A percentile compares a stretch with the other conserved stretches of the same genome.
These are phyloP conservation scores for Filobasidium floriforme DNA, from an alignment of 768 basidiomycete genomes.

Conservation along the genomic window DNA sequence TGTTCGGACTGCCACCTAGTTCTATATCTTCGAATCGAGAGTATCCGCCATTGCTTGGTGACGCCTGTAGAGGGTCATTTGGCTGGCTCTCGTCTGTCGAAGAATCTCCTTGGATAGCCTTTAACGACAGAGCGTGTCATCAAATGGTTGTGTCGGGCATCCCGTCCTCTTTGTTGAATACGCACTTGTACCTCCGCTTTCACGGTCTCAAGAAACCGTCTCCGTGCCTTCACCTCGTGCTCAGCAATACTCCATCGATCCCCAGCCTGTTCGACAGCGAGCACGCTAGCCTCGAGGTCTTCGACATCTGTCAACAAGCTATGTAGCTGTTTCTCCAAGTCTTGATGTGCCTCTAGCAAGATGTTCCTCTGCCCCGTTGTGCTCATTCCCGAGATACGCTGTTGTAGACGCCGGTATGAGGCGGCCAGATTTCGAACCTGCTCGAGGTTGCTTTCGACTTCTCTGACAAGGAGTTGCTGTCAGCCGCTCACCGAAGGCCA, in stretches of 20 bases:
- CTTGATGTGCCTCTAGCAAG: constrained; percentile 30
- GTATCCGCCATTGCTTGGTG: constrained; percentile 8
- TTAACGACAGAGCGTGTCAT: neutral
- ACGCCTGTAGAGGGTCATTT: neutral
- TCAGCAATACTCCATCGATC: constrained; percentile 79
- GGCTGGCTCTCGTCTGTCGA: neutral
- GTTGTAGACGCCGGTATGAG: neutral
- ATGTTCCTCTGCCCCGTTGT: neutral
- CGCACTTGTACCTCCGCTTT: constrained; percentile 71
- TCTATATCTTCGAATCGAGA: constrained; percentile 15
- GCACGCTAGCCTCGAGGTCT: constrained; percentile 89
- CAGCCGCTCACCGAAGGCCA: neutral
- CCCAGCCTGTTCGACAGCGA: constrained; percentile 77
- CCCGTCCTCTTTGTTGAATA: constrained; percentile 16
- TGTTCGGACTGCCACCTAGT: constrained; percentile 11
- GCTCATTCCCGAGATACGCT: neutral
- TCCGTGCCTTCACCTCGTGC: constrained; percentile 64
- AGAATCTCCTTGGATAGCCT: constrained; percentile 3
- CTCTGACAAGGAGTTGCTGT: neutral
- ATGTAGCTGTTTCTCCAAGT: constrained; percentile 70
- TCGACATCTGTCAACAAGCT: constrained; percentile 79
- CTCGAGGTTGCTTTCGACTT: neutral
- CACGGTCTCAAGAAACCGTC: constrained; percentile 68
- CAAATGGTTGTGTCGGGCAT: neutral
- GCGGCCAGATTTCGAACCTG: neutral